Evolutionary conservation across 2,329 filamentous ascomycete species (phyloP).

Genomic region (Ascochyta pisi): DNA sequence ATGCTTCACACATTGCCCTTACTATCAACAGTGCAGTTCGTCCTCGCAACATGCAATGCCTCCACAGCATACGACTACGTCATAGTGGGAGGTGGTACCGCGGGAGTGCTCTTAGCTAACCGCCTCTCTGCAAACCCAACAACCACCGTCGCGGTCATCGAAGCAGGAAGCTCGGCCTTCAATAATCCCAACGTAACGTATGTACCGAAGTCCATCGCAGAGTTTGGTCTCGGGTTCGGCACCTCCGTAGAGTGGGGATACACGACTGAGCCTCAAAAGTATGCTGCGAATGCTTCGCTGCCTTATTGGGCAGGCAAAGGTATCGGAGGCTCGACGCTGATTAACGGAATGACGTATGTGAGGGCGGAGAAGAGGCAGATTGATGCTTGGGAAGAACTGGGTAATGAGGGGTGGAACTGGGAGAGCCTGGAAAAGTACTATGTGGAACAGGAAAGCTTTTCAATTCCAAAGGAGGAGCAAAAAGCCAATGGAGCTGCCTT

Average conservation of each 20-base stretch:
- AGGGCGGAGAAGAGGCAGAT: slow-evolving; percentile 44
- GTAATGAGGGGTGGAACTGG: slow-evolving; percentile 47
- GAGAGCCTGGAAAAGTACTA: slow-evolving; percentile 39
- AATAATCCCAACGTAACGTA: slow-evolving; percentile 42
- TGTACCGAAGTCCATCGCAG: slow-evolving; percentile 24
- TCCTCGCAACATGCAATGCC: slow-evolving; percentile 19
- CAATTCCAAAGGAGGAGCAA: slow-evolving; percentile 26
- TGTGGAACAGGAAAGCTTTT: slow-evolving; percentile 35
- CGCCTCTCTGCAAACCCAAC: slow-evolving; percentile 33
- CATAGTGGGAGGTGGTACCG: slow-evolving; percentile 43
- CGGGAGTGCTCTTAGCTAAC: slow-evolving; percentile 43
- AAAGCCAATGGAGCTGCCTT: slow-evolving; percentile 34
- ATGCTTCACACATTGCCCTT: neutral
- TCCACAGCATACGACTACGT: slow-evolving; percentile 39
- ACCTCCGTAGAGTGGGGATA: slow-evolving; percentile 53
- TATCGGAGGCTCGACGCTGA: slow-evolving; percentile 52
- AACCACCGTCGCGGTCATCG: slow-evolving; percentile 39
- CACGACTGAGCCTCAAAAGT: slow-evolving; percentile 48
- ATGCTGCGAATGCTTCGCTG: slow-evolving; percentile 37
- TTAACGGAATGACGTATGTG: slow-evolving; percentile 53
- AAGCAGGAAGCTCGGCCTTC: slow-evolving; percentile 43
- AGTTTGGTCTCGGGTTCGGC: slow-evolving; percentile 33
- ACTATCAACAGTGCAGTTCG: slow-evolving; percentile 2
- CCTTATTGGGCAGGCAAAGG: slow-evolving; percentile 52
- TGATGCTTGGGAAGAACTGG: slow-evolving; percentile 43